Conservation (phyloP, 768 basidiomycete species). For the Cyathus striatus region DNA sequence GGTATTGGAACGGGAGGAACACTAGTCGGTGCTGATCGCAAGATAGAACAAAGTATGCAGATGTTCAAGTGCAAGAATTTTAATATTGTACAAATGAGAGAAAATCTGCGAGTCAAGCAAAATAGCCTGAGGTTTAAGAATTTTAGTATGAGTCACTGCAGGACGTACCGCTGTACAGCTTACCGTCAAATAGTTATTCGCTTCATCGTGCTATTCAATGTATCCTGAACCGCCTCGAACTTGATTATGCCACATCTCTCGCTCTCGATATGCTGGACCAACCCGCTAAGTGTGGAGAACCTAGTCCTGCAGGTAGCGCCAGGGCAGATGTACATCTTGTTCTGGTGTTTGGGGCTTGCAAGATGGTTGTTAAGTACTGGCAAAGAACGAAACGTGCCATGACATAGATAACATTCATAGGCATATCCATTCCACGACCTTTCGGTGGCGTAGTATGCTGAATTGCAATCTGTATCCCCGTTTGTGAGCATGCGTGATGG, state of each 20-base stretch:
- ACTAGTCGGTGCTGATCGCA: too few relatives aligned
- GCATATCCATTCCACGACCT: slow-evolving; percentile 38
- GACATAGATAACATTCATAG: slow-evolving; percentile 67
- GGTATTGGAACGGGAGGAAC: too few relatives aligned
- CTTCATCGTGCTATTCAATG: slow-evolving; percentile 32
- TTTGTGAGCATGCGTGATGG: slow-evolving; percentile 45
- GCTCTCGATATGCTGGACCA: slow-evolving; percentile 66
- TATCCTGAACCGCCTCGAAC: slow-evolving; percentile 35
- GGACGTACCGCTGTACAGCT: too few relatives aligned
- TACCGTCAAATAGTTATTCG: too few relatives aligned
- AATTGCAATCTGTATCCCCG: slow-evolving; percentile 9
- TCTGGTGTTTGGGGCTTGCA: slow-evolving; percentile 53
- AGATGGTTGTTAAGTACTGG: slow-evolving; percentile 55
- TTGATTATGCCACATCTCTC: slow-evolving; percentile 49
- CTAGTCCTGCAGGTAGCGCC: slow-evolving; percentile 30
- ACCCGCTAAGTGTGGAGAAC: slow-evolving; percentile 50
- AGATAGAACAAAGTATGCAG: too few relatives aligned
- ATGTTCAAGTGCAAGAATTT: too few relatives aligned
- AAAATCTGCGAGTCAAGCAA: too few relatives aligned
- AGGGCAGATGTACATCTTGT: slow-evolving; percentile 53
- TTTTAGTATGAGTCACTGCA: too few relatives aligned
- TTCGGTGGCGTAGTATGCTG: slow-evolving; percentile 24
- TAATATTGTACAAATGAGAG: too few relatives aligned
- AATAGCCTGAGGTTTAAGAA: too few relatives aligned
- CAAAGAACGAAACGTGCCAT: slow-evolving; percentile 33